Evolutionary conservation across 2,329 filamentous ascomycete species (phyloP), one percentile per base, ranked within the genome.

Genomic region (Xylariomycetidae sp.): DNA sequence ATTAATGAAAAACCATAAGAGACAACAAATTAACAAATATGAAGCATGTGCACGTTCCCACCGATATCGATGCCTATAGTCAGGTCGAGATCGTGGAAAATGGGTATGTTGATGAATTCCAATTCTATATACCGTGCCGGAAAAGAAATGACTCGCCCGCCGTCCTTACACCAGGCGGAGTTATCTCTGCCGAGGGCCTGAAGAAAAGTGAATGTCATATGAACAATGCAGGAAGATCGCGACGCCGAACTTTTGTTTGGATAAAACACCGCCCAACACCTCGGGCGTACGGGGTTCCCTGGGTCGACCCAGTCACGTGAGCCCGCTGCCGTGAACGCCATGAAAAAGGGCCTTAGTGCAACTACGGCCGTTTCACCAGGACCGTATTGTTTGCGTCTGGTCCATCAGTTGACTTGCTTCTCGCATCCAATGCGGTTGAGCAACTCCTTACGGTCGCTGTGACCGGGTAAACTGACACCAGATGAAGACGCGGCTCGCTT

Each of bases 341-440:
- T 22, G 19, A 30, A 37, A 31, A 38, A 30, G 30, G 37, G 27
- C 39, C 27, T 25, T 40, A 30, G 29, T 15, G 28, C 25, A 34
- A 36, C 29, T 27, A 25, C 29, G 27, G 25, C 15, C 13, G 28
- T 26, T 15, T 15, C 14, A 9, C 17, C 22, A 38, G 25, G 33
- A 16, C 37, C 16, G 20, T 11, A 33, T 17, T 20, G 14, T 33
- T n/a, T n/a, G n/a, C n/a, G n/a, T n/a, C 25, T 32, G 36, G 26
- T 38, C 7, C 20, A 25, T 59, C 44, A 70, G 36, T 78, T 72
- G 35, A 77, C 68, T 54, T 78, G 82, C 68, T 88, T 88, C 59
- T 88, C 84, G 58, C 86, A 92, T 30, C 86, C 86, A 52, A 92
- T 92, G 33, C 86, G 72, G 27, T 85, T 84, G 33, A 92, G 69